These are phyloP conservation scores for Chloris gayana DNA, from an alignment of 176 grass and related monocot species.

Conservation along the genomic window DNA sequence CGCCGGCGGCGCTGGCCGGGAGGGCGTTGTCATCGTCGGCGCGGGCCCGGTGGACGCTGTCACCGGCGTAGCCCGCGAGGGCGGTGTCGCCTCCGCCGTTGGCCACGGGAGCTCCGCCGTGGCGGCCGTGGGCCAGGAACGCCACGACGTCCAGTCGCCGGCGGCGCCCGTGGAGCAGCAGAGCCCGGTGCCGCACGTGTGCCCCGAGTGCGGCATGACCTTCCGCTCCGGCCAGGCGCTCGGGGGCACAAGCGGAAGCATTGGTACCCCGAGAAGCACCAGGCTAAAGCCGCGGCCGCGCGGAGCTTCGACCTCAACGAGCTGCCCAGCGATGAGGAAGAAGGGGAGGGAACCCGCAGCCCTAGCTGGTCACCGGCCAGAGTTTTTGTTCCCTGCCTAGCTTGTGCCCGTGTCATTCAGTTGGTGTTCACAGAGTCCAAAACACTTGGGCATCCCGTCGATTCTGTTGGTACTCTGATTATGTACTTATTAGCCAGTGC, in stretches of 20 bases:
- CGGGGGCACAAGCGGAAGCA: constrained; percentile 62
- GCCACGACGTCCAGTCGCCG: neutral
- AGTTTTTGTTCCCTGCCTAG: no score
- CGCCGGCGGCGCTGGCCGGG: neutral
- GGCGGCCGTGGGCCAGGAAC: neutral
- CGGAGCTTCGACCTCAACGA: constrained; percentile 46
- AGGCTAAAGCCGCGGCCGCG: neutral
- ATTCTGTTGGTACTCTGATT: no score
- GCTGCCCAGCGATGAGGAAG: constrained; percentile 7
- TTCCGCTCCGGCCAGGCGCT: constrained; percentile 50
- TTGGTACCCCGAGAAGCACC: constrained; percentile 26
- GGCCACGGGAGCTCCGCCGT: neutral
- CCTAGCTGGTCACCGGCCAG: constrained; percentile 29
- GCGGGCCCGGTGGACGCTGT: neutral
- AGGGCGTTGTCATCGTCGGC: no score
- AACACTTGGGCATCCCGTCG: constrained; percentile 11
- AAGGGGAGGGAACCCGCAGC: neutral
- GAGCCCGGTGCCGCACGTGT: constrained; percentile 5
- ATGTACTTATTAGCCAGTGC: neutral
- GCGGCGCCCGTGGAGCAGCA: no score
- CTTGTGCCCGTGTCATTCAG: neutral
- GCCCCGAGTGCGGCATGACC: constrained; percentile 3
- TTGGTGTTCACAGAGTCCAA: neutral
- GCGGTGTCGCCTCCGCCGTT: neutral
- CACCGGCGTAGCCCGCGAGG: neutral